These are phyloP conservation scores for Daldinia sp. DNA, from an alignment of 2,329 filamentous ascomycete species.

Conservation along the genomic window DNA sequence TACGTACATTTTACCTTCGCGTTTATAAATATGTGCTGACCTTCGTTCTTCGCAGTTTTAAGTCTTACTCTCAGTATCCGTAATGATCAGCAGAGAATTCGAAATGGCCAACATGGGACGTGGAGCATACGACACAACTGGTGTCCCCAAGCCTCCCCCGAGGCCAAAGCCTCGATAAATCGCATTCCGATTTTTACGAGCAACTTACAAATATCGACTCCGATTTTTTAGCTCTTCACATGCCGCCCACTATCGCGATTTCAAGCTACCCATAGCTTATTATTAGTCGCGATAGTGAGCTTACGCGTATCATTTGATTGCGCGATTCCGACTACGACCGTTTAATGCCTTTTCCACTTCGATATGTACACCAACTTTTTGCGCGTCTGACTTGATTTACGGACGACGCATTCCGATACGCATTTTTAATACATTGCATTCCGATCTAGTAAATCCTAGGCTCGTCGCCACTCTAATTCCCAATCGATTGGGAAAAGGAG, in stretches of 20 bases:
- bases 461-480: slow-evolving; percentile 41
- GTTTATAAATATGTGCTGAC: slow-evolving; percentile 39
- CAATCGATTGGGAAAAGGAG: slow-evolving; percentile 36
- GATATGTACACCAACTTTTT: slow-evolving; percentile 50
- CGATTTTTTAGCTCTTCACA: slow-evolving; percentile 6
- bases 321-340: slow-evolving; percentile 36
- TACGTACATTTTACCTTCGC: slow-evolving; percentile 2
- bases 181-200: slow-evolving; percentile 20
- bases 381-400: slow-evolving; percentile 43
- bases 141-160: slow-evolving; percentile 53
- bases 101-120: slow-evolving; percentile 54
- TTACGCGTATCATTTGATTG: slow-evolving; percentile 26
- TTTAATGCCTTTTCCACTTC: slow-evolving; percentile 46
- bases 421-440: slow-evolving; percentile 51
- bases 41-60: slow-evolving; percentile 18
- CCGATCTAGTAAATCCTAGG: slow-evolving; percentile 41
- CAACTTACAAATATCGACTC: slow-evolving; percentile 8
- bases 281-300: slow-evolving; percentile 23
- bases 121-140: slow-evolving; percentile 54
- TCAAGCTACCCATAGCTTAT: slow-evolving; percentile 13
- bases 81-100: slow-evolving; percentile 50
- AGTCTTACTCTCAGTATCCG: slow-evolving; percentile 21
- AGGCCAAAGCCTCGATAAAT: slow-evolving; percentile 52
- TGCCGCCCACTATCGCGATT: slow-evolving; percentile 16
- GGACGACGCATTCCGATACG: slow-evolving; percentile 46